Base-by-base conservation (phyloP, 1,139 yeast species). In the Lodderomyces orthopsilosis region DNA sequence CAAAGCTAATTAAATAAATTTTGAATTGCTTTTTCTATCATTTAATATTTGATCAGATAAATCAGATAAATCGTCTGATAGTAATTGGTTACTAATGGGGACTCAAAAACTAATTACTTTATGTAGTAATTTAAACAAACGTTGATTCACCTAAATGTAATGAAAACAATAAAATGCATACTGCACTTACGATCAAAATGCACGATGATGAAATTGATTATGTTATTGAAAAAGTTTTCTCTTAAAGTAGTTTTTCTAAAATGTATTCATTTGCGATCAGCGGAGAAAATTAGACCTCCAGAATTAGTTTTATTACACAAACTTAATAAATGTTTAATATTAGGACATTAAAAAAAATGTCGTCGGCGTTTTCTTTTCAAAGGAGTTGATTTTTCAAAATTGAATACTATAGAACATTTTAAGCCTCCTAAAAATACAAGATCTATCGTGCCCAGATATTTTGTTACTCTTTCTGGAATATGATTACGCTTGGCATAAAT, bases 251-350 rank as follows among this genome's bases (percentile, higher is more conserved):
- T 4, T 27, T n/a, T 27, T 19, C 9, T 15, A 13, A 30, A 30
- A 30, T 30, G 34, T 30, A 15, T 15, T 30, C 34, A 30, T 30
- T 30, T 30, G n/a, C 34, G 34, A 30, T 30, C 19, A 15, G 5
- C 34, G 34, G 34, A 30, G 6, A 15, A 30, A 5, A 28, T 28
- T n/a, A n/a, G n/a, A n/a, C n/a, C n/a, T n/a, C n/a, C n/a, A n/a
- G n/a, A n/a, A n/a, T n/a, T n/a, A n/a, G n/a, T n/a, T n/a, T 28
- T 13, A 13, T 13, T 28, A 14, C 15, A 14, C 17, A 24, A 24
- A 24, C n/a, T n/a, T n/a, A n/a, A n/a, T n/a, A n/a, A n/a, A n/a
- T n/a, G n/a, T n/a, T n/a, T n/a, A n/a, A n/a, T n/a, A n/a, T n/a
- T n/a, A n/a, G n/a, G n/a, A n/a, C n/a, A n/a, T n/a, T n/a, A n/a